A percentile compares a stretch with the other conserved stretches of the same genome.
These are phyloP conservation scores for Sodiomyces alkalinus DNA, from an alignment of 2,329 filamentous ascomycete species.

Conservation along the genomic window DNA sequence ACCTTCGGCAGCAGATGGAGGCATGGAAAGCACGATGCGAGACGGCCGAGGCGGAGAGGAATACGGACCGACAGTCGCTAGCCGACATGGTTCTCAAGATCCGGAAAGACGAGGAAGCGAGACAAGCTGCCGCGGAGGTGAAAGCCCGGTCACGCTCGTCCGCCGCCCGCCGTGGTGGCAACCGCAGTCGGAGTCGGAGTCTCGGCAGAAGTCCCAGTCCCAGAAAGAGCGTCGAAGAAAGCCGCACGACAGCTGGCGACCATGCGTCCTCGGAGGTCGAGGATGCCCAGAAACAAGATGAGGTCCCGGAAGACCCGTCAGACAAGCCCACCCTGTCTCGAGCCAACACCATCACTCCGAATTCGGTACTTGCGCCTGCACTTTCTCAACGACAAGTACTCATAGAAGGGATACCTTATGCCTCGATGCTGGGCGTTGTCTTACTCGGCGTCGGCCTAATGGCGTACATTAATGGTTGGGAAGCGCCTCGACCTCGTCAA, in stretches of 20 bases:
- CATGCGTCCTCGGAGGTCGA: constrained; percentile 1
- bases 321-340: constrained; percentile 29
- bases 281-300: constrained; percentile 1
- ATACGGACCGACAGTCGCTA: constrained; percentile 56
- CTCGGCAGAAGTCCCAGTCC: too few relatives aligned
- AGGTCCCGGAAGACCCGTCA: constrained; percentile 14
- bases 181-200: constrained; percentile 6
- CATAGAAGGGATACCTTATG: constrained; percentile 53
- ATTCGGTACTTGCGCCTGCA: constrained; percentile 21
- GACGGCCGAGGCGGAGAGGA: constrained; percentile 62
- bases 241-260: constrained; percentile 1
- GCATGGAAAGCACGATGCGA: constrained; percentile 65
- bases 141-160: constrained; percentile 23
- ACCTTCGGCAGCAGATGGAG: constrained; percentile 68
- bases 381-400: constrained; percentile 27
- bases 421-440: constrained; percentile 70
- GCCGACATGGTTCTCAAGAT: constrained; percentile 81
- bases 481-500: constrained; percentile 27
- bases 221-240: constrained; percentile 1
- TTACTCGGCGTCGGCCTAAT: constrained; percentile 70
- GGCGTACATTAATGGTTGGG: constrained; percentile 78
- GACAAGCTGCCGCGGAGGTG: constrained; percentile 25
- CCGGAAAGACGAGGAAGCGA: constrained; percentile 48
- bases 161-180: constrained; percentile 8
- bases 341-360: constrained; percentile 33